Conservation (phyloP, 805 yeast species). For the Candida hungchunana region DNA sequence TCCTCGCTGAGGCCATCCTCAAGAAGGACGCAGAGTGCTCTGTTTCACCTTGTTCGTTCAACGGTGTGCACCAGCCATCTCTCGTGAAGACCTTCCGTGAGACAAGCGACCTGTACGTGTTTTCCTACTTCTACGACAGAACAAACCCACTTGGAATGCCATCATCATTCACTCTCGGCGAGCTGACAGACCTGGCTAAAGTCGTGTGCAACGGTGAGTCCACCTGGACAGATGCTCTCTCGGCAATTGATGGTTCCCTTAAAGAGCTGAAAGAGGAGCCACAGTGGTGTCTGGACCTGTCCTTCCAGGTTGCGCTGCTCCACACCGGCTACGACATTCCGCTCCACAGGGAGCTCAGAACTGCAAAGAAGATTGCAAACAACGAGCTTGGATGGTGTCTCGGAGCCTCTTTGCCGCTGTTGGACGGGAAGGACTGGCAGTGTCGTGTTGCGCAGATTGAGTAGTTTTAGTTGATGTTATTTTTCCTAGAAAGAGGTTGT, state of each 20-base stretch:
- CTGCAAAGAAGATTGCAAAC: conserved; percentile 83
- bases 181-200: conserved; percentile 74
- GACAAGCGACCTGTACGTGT: conserved; percentile 75
- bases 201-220: conserved; percentile 82
- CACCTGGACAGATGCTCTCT: conserved; percentile 64
- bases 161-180: conserved; percentile 76
- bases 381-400: conserved; percentile 98
- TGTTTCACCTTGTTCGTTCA: conserved; percentile 84
- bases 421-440: conserved; percentile 69
- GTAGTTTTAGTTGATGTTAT: conserved; percentile 4
- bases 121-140: conserved; percentile 94
- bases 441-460: conserved; percentile 37
- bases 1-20: conserved; percentile 73
- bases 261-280: conserved; percentile 72
- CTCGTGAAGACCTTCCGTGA: conserved; percentile 70
- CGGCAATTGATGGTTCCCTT: conserved; percentile 65
- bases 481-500: too few relatives aligned
- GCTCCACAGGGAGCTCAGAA: conserved; percentile 78
- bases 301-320: conserved; percentile 83
- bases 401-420: conserved; percentile 92
- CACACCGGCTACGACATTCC: conserved; percentile 98
- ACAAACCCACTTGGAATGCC: conserved; percentile 96
- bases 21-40: conserved; percentile 79
- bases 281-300: conserved; percentile 89
- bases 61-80: conserved; percentile 97